Evolutionary conservation across 2,329 filamentous ascomycete genomes (phyloP).

Genomic region (Malbranchea zuffiana): DNA sequence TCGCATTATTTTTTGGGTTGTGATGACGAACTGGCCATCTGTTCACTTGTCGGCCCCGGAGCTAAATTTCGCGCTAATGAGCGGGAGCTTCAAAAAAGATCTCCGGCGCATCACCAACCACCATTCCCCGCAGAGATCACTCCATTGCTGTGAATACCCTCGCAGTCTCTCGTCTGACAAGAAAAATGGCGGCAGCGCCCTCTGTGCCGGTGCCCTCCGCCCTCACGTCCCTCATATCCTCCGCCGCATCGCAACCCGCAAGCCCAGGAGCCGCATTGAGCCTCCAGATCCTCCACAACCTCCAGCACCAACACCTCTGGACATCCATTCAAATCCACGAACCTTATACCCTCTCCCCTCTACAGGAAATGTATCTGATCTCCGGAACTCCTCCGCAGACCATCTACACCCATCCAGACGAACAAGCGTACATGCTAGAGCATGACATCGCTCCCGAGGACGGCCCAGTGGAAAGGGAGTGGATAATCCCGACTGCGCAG

Average conservation of each 20-base stretch:
- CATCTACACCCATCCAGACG: constrained; percentile 54
- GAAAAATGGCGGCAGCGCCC: background rate
- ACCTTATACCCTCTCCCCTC: constrained; percentile 17
- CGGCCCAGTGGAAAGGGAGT: constrained; percentile 43
- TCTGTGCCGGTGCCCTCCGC: constrained; percentile 24
- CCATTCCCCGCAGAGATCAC: background rate
- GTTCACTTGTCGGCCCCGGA: constrained; percentile 23
- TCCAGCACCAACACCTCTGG: constrained; percentile 54
- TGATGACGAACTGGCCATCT: constrained; percentile 26
- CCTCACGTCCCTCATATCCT: constrained; percentile 31
- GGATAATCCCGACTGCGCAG: constrained; percentile 49
- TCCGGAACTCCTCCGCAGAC: constrained; percentile 51
- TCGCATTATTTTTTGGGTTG: constrained; percentile 6
- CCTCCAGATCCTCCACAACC: constrained; percentile 51
- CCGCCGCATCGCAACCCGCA: constrained; percentile 16
- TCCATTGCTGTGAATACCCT: background rate
- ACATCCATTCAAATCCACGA: constrained; percentile 44
- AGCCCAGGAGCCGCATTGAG: constrained; percentile 38
- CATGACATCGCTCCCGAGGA: constrained; percentile 38
- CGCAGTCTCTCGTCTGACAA: too few relatives aligned
- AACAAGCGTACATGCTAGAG: constrained; percentile 51
- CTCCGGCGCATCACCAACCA: background rate
- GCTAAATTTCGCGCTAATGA: too few relatives aligned
- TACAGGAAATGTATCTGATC: constrained; percentile 41
- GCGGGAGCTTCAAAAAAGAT: background rate